Conservation (phyloP, 768 basidiomycete species). For the Coprinopsis strossmayeri region DNA sequence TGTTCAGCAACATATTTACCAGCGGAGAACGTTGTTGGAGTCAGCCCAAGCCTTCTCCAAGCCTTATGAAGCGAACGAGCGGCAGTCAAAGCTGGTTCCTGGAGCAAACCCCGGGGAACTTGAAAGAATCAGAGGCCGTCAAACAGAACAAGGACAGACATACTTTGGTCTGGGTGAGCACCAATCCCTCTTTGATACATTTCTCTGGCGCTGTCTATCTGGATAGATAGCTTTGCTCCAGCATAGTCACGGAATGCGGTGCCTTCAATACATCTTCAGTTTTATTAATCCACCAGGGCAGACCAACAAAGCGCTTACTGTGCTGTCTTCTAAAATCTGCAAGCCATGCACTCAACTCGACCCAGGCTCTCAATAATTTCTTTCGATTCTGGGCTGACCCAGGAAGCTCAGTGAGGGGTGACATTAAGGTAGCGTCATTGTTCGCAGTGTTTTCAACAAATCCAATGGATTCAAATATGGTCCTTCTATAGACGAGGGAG, state of each 20-base stretch:
- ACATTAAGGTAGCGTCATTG: slow-evolving; percentile 39
- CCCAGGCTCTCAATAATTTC: slow-evolving; percentile 73
- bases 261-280: slow-evolving; percentile 26
- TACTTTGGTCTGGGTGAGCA: slow-evolving; percentile 74
- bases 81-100: slow-evolving; percentile 29
- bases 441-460: slow-evolving; percentile 32
- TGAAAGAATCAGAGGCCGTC: neutral
- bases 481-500: slow-evolving; percentile 25
- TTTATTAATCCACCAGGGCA: neutral
- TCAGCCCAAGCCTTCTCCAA: slow-evolving; percentile 56
- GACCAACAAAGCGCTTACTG: slow-evolving; percentile 24
- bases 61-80: slow-evolving; percentile 32
- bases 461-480: slow-evolving; percentile 37
- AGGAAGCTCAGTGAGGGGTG: slow-evolving; percentile 46
- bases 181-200: slow-evolving; percentile 70
- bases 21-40: slow-evolving; percentile 55
- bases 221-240: slow-evolving; percentile 36
- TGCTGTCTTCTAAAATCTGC: slow-evolving; percentile 46
- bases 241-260: slow-evolving; percentile 37
- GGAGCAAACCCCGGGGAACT: slow-evolving; percentile 51
- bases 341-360: slow-evolving; percentile 66
- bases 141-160: slow-evolving; percentile 15
- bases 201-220: slow-evolving; percentile 55
- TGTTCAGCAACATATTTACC: slow-evolving; percentile 29
- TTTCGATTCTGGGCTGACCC: slow-evolving; percentile 41